Conservation (phyloP, 495 filamentous ascomycete genomes). For the Peziza echinospora region DNA sequence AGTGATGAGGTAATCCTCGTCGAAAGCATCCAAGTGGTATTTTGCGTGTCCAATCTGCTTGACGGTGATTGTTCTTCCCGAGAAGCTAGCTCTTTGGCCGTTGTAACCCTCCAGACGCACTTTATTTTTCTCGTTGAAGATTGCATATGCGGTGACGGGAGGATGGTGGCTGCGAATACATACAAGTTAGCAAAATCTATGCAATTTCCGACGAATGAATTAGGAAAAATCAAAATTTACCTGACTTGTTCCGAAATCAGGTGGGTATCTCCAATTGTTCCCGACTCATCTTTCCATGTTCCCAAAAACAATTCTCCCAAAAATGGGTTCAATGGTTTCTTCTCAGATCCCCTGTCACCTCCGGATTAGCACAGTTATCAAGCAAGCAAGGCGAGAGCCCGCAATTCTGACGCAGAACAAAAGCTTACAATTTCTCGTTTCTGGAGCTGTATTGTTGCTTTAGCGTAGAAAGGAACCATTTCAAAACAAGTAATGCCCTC, state of each 20-base stretch:
- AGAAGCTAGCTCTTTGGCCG: conserved; percentile 90
- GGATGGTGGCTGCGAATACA: conserved; percentile 58
- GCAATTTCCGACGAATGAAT: neutral
- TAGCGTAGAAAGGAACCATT: conserved; percentile 92
- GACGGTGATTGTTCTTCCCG: conserved; percentile 65
- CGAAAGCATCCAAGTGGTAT: conserved; percentile 25
- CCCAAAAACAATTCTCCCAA: conserved; percentile 80
- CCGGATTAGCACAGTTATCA: neutral
- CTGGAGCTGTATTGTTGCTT: conserved; percentile 86
- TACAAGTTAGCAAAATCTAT: conserved; percentile 5
- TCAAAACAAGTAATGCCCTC: conserved; percentile 68
- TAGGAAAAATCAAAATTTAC: conserved; percentile 21
- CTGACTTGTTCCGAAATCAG: conserved; percentile 61
- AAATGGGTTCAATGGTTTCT: conserved; percentile 89
- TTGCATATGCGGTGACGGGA: conserved; percentile 87
- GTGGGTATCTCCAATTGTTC: conserved; percentile 21
- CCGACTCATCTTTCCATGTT: conserved; percentile 54
- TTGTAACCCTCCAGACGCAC: conserved; percentile 88
- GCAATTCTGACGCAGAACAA: neutral
- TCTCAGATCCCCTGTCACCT: conserved; percentile 47
- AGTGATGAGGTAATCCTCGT: conserved; percentile 56
- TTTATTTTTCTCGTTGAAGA: conserved; percentile 64
- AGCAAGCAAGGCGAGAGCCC: neutral
- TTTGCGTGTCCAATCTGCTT: conserved; percentile 89
- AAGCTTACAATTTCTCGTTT: conserved; percentile 45